Base-by-base conservation (phyloP, 352 stramenopile genomes). In the Discostella stelligera region DNA sequence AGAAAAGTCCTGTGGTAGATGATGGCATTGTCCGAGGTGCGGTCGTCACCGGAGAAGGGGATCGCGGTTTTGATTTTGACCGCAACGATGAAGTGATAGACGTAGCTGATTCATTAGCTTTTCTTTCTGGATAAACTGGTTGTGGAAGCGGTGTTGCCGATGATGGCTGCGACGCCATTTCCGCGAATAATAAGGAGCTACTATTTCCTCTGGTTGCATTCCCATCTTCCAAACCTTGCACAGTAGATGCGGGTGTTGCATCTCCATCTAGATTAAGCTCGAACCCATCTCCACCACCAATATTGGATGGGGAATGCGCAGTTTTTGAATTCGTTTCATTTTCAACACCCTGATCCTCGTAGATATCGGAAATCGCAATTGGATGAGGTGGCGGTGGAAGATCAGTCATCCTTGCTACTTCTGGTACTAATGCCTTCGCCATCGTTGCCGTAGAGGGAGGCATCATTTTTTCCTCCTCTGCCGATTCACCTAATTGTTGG, bases 231-330 rank as follows among this genome's bases (percentile, higher is more conserved):
- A 32, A 23, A 20, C 21, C 39, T 44, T 27, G 3, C 41, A 13
- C 27, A 32, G 27, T 6, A 32, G 27, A 39, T 53, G 63, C 20
- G 0, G 65, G 7, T 44, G 49, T 54, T 30, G 62, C 39, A 30
- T 66, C 41, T 20, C 62, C 71, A 68, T 66, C 72, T n/a, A 78
- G 25, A 68, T 66, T 78, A n/a, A 78, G 1, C 53, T 78, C 71
- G 37, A 72, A 58, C 30, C 56, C 56, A 32, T 63, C 63, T 23
- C 59, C 66, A 14, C 37, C 7, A 10, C 37, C 37, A 44, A n/a
- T 18, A 59, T 46, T 52, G 63, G 14, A 46, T 21, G 18, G 20
- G 2, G 37, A 37, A 30, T 58, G 46, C 13, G 27, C 11, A 55
- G 18, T 32, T 52, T 44, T 70, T 59, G 58, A 25, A 58, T 27